These are phyloP conservation scores for Sicyos edulis DNA, from an alignment of 306 rosid species.

Conservation along the genomic window DNA sequence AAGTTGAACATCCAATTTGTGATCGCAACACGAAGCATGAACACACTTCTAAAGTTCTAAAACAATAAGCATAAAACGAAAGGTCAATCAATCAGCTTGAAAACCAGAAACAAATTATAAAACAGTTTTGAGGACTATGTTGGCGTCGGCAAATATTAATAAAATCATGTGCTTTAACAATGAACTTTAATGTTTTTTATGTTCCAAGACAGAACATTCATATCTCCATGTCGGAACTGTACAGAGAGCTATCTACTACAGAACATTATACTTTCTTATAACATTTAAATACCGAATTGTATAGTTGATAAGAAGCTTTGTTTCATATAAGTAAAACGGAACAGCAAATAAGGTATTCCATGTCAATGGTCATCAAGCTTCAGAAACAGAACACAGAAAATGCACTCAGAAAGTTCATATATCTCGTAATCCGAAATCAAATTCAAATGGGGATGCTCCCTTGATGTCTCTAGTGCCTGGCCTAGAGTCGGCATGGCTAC, in stretches of 20 bases:
- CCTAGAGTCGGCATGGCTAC: too few species aligned
- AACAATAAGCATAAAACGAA: not conserved
- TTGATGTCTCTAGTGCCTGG: too few species aligned
- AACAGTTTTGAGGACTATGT: not conserved
- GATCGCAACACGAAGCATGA: too few species aligned
- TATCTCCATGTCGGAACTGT: not conserved
- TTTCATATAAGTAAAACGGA: not conserved
- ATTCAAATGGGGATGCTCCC: too few species aligned
- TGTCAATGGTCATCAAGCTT: not conserved
- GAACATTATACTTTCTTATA: not conserved
- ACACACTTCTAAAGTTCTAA: too few species aligned
- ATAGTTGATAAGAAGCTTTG: not conserved
- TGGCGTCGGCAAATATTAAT: not conserved
- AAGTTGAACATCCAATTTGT: too few species aligned
- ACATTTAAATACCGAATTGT: not conserved
- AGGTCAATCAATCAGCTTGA: not conserved
- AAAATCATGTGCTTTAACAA: not conserved
- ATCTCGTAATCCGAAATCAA: not conserved
- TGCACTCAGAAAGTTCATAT: not conserved
- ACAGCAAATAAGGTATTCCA: not conserved
- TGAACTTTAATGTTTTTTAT: too few species aligned
- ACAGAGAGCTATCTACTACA: not conserved
- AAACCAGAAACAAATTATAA: not conserved
- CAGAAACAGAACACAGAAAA: constrained; percentile 8
- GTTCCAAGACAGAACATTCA: not conserved